Evolutionary conservation across 75 land plant species (phyloP), one percentile per base, ranked within the genome.

Genomic region (Ceratopteris richardii): DNA sequence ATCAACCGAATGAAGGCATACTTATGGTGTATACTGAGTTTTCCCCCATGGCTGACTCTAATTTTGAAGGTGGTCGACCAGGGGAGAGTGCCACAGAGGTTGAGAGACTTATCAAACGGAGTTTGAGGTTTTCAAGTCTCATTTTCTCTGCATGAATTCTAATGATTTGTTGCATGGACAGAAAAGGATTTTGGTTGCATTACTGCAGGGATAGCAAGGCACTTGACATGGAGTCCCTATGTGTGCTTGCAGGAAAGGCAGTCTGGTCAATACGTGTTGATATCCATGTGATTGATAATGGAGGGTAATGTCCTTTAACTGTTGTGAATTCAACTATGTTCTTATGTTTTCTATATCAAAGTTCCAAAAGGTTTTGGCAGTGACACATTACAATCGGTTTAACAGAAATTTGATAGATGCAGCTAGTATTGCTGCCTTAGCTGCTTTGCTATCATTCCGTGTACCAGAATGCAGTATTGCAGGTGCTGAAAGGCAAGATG

Each of bases 31-130:
- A 51, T 57, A 88, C 86, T 6, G 97, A 91, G 29, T 91, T 91
- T 43, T 88, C 94, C 31, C 97, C 97, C 0, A 91, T 91, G 97
- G 94, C 89, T 43, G 97, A 88, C 70, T 89, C 97, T 57, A 64
- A 83, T 16, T 91, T 88, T 69, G 97, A 91, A 60, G 55, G 70
- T 18, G 97, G 97, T 11, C 97, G 94, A 28, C 97, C 97, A 19
- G 86, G 89, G 29, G 94, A 91, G 56, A 61, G 59, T 54, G 83
- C 97, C 0, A 82, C 88, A n/a, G 97, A 91, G 53, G 76, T 91
- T 46, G 97, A 86, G 22, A 94, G 97, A 0, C 61, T 91, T 1
- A 62, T 91, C 7, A 94, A 91, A 40, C 88, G 97, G 29, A 94
- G 94, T 16, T 60, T 91, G 24, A 79, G 97, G 97, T 84, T 14